Evolutionary conservation across 225 moss, liverwort and hornwort genomes (phyloP).

Genomic region (Bryoerythrophyllum caledonicum): DNA sequence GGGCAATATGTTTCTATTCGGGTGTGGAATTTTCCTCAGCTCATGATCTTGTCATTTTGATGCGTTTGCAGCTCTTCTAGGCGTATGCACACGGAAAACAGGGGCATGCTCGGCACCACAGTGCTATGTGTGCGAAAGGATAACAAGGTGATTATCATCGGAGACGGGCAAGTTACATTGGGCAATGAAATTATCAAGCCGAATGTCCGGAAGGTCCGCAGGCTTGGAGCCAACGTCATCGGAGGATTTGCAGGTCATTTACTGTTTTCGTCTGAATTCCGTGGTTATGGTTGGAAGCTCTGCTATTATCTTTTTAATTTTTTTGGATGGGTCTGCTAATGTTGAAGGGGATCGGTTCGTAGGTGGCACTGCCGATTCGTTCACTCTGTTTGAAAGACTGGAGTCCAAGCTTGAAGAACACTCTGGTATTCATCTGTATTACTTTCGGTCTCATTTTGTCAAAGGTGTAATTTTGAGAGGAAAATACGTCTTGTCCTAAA

Average conservation of each 20-base stretch:
- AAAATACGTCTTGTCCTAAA: not conserved
- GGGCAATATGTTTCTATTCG: not conserved
- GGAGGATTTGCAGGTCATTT: conserved; percentile 85
- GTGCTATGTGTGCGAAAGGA: conserved; percentile 86
- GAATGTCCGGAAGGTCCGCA: conserved; percentile 89
- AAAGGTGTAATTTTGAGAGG: conserved; percentile 5
- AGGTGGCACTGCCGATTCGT: conserved; percentile 96
- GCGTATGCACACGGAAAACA: conserved; percentile 49
- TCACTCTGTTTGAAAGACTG: conserved; percentile 91
- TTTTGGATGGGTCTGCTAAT: conserved; percentile 7
- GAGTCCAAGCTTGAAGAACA: conserved; percentile 94
- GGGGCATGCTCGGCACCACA: conserved; percentile 87
- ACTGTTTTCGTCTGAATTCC: not conserved
- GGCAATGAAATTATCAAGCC: conserved; percentile 93
- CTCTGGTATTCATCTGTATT: conserved; percentile 55
- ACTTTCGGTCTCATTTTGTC: not conserved
- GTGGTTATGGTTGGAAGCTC: not conserved
- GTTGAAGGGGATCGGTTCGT: conserved; percentile 21
- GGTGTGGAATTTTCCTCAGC: not conserved
- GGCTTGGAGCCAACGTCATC: conserved; percentile 85
- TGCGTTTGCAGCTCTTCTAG: conserved; percentile 37
- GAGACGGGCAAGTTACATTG: conserved; percentile 90
- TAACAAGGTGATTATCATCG: conserved; percentile 79
- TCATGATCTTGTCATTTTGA: conserved; percentile 9
- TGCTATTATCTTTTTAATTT: not conserved